These are phyloP conservation scores for Paecilomyces niveus DNA, from an alignment of 2,329 filamentous ascomycete species.

Conservation along the genomic window DNA sequence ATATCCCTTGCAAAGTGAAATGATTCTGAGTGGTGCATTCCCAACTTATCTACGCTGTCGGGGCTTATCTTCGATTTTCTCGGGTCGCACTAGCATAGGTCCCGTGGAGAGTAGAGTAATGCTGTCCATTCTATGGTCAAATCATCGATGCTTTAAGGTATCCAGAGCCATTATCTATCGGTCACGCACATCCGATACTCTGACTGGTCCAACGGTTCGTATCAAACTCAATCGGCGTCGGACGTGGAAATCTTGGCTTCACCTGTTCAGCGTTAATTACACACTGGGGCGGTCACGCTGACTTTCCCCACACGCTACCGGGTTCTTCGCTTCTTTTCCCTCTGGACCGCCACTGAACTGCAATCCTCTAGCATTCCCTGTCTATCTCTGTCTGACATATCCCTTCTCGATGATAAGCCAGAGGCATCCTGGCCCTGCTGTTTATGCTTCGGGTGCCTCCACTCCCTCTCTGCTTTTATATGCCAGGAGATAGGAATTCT, in stretches of 20 bases:
- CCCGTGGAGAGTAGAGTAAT: too few species aligned
- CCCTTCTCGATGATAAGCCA: background rate
- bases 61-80: background rate
- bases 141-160: too few species aligned
- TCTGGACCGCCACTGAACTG: background rate
- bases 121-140: too few species aligned
- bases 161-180: too few species aligned
- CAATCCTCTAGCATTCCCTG: background rate
- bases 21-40: background rate
- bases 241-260: background rate
- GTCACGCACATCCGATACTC: too few species aligned
- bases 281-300: background rate
- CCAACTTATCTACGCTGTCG: background rate
- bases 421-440: background rate
- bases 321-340: background rate
- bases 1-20: background rate
- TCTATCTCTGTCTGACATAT: background rate
- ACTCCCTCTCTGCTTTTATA: background rate
- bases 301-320: background rate
- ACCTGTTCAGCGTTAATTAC: background rate
- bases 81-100: too few species aligned
- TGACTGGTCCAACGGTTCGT: too few species aligned
- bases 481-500: background rate
- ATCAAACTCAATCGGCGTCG: too few species aligned
- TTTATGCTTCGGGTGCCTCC: background rate